phyloP scores from a whole-genome alignment of 1,284 basidiomycete genomes.

The Lentinula novae-zelandiae region DNA sequence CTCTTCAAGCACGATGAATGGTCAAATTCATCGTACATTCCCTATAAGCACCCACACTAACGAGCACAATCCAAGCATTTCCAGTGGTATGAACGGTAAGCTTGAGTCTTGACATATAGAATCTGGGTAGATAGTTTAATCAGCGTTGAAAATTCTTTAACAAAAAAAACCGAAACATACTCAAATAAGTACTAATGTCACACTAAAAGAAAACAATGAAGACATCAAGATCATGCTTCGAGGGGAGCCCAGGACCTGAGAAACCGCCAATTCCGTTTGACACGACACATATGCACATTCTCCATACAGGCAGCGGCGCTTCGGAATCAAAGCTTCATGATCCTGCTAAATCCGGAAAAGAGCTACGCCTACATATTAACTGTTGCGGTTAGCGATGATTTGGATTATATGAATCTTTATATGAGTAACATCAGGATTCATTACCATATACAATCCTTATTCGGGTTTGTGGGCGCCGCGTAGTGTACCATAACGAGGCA shows the following conservation, averaged over 20 bases:
- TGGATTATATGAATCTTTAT: too few species aligned
- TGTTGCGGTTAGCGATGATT: not conserved
- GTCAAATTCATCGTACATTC: not conserved
- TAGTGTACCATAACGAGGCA: not conserved
- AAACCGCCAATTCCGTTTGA: not conserved
- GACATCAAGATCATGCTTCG: not conserved
- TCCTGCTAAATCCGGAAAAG: not conserved
- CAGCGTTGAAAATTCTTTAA: not conserved
- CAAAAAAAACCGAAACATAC: not conserved
- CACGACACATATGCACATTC: not conserved
- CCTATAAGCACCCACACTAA: not conserved
- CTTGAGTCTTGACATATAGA: not conserved
- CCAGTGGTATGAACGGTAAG: not conserved
- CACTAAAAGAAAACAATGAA: not conserved
- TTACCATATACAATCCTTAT: not conserved
- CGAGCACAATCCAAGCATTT: not conserved
- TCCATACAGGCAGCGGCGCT: not conserved
- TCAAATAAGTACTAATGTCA: not conserved
- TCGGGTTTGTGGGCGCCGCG: not conserved
- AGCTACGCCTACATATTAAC: not conserved
- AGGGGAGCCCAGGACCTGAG: not conserved
- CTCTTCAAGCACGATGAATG: not conserved
- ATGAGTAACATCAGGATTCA: not conserved
- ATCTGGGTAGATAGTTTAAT: not conserved
- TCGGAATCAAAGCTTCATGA: not conserved